These are phyloP conservation scores for Leishmania lainsoni DNA, from an alignment of 208 protist species.

Conservation along the genomic window DNA sequence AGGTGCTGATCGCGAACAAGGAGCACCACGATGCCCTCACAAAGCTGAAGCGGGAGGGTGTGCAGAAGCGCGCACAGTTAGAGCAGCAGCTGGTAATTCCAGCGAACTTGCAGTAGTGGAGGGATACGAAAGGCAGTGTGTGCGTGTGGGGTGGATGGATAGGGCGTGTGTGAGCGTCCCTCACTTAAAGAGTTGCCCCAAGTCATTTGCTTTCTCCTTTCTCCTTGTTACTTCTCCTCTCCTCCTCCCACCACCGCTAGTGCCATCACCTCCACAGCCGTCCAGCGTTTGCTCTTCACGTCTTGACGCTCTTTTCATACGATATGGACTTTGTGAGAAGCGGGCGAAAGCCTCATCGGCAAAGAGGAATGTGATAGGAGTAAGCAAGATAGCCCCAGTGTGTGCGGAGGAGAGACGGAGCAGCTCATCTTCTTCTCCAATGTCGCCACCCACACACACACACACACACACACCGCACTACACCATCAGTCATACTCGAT, in stretches of 20 bases:
- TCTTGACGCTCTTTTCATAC: background rate
- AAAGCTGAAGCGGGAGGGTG: slow-evolving; percentile 78
- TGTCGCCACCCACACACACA: background rate
- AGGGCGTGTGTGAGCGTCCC: background rate
- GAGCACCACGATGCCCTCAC: slow-evolving; percentile 73
- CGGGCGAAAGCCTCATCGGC: background rate
- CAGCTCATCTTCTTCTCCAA: background rate
- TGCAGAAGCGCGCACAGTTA: slow-evolving; percentile 77
- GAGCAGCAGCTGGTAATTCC: slow-evolving; percentile 77
- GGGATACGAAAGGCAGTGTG: background rate
- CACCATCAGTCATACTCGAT: background rate
- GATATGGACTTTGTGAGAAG: background rate
- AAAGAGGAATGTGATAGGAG: background rate
- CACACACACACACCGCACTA: background rate
- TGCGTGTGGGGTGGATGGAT: no score
- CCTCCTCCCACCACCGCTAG: background rate
- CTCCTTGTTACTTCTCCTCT: background rate
- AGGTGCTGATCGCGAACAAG: slow-evolving; percentile 81
- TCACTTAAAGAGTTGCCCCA: background rate
- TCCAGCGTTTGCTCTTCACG: background rate
- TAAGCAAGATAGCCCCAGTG: background rate
- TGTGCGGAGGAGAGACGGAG: background rate
- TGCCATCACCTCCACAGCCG: background rate
- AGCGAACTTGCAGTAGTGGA: slow-evolving; percentile 22
- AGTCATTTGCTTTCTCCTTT: background rate